phyloP scores from a whole-genome alignment of 2,329 filamentous ascomycete species.

The Aspergillus ustus region DNA sequence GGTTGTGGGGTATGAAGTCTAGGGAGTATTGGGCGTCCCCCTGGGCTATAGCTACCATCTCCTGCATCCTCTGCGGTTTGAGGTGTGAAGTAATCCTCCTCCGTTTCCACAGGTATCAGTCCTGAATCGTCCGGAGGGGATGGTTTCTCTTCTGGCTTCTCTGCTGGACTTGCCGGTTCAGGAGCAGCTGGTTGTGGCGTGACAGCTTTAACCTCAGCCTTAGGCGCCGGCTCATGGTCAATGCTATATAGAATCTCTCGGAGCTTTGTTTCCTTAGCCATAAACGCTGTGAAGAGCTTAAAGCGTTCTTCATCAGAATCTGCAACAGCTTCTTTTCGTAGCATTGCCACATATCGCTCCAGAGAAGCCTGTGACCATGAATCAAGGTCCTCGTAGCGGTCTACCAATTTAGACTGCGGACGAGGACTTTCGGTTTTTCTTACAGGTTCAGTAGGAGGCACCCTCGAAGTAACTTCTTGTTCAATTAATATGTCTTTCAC shows the following conservation, averaged over 20 bases:
- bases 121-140: constrained; percentile 35
- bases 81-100: constrained; percentile 22
- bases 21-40: constrained; percentile 55
- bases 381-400: constrained; percentile 59
- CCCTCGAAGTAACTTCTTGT: constrained; percentile 6
- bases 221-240: constrained; percentile 40
- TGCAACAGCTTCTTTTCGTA: constrained; percentile 55
- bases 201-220: constrained; percentile 23
- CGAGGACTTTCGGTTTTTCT: constrained; percentile 13
- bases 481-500: neutral
- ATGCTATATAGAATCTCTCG: constrained; percentile 56
- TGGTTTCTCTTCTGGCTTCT: constrained; percentile 16
- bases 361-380: constrained; percentile 62
- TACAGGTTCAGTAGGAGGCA: constrained; percentile 3
- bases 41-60: constrained; percentile 56
- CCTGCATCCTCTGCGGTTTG: constrained; percentile 26
- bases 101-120: constrained; percentile 39
- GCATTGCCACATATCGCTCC: constrained; percentile 59
- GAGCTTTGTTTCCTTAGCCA: constrained; percentile 52
- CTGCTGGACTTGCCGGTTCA: neutral
- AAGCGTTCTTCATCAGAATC: constrained; percentile 57
- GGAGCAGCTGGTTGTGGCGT: constrained; percentile 17
- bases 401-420: constrained; percentile 31
- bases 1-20: constrained; percentile 28
- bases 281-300: constrained; percentile 58